Base-by-base conservation (phyloP, 306 rosid species). In the Neltuma alba region DNA sequence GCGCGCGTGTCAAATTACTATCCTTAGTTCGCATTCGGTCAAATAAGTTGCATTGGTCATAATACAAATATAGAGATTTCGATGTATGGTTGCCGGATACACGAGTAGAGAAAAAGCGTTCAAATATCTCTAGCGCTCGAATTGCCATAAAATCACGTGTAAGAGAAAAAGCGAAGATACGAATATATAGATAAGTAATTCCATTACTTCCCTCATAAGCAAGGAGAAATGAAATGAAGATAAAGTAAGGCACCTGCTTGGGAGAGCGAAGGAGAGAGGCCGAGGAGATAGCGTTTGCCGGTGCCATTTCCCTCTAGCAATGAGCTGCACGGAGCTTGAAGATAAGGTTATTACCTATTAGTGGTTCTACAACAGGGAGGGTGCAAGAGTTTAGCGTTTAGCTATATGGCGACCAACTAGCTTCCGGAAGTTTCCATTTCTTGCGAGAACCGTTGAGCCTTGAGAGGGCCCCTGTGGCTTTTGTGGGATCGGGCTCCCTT, bases 391-490 rank as follows among this genome's bases (percentile, higher is more conserved):
- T n/a, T 77, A 82, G 86, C 86, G 84, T 58, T 83, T 78, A 67
- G 68, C 64, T 58, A 76, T 74, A 72, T 38, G 20, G 72, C 1
- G 11, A 23, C 9, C 30, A 47, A 38, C 75, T 72, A 65, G 60
- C 87, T 81, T 89, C 92, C 86, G 87, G 92, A 89, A 89, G 82
- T 33, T 85, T 89, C 50, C 74, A n/a, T n/a, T n/a, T n/a, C n/a
- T n/a, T n/a, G n/a, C n/a, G n/a, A n/a, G n/a, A n/a, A n/a, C n/a
- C n/a, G 68, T 72, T 55, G 63, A 41, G 72, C 63, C 60, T 30
- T 13, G 67, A 27, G 36, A 58, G 64, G 64, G 63, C 33, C 7
- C 13, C 15, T 36, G 8, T 13, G 0, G 45, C 21, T 28, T 7
- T 28, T 20, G 75, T 31, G 16, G 42, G 31, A 27, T 23, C 16